Base-by-base conservation (phyloP, 345 rosid genomes). In the Boechera stricta region DNA sequence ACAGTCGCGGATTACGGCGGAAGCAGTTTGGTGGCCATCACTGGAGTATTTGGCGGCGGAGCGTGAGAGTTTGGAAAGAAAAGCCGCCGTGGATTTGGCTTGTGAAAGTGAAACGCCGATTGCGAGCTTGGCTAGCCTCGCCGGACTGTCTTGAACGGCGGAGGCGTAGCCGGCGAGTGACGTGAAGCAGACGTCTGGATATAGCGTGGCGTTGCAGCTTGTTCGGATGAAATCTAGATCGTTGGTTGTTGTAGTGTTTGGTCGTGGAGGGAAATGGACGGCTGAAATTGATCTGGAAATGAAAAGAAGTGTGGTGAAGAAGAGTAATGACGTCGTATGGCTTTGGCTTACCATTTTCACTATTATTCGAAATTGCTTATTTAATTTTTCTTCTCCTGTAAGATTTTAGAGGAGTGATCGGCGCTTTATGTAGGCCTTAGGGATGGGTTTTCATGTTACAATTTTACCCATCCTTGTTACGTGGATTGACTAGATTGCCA, bases 1-100 rank as follows among this genome's bases (percentile, higher is more conserved):
- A 83, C 98, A 94, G 86, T 94, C 97, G 52, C 82, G 93, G 71
- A 88, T 84, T 10, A 94, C 92, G 32, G 91, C 61, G 4, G 86
- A 63, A 10, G 87, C 44, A 8, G 71, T 54, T 31, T 5, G 62
- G 15, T 64, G 70, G 32, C 67, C 67, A 52, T 52, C 68, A 7
- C 51, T 54, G 13, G 63, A 49, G 45, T 10, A 16, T 48, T 5
- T 39, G 86, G 63, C 86, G 65, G 48, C 82, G 4, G 85, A 75
- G 42, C 87, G 88, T 54, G 95, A 77, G 81, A 89, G 81, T 78
- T 86, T 86, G 49, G 90, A 80, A 26, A 94, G 79, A 82, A 69
- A 88, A 29, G 62, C 48, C 5, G 90, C 86, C 78, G 84, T 69
- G 56, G 64, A 84, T 52, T 83, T 87, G 53, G 90, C 91, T 39